Conservation (phyloP, 1,284 basidiomycete species). For the Apiotrichum brassicae region DNA sequence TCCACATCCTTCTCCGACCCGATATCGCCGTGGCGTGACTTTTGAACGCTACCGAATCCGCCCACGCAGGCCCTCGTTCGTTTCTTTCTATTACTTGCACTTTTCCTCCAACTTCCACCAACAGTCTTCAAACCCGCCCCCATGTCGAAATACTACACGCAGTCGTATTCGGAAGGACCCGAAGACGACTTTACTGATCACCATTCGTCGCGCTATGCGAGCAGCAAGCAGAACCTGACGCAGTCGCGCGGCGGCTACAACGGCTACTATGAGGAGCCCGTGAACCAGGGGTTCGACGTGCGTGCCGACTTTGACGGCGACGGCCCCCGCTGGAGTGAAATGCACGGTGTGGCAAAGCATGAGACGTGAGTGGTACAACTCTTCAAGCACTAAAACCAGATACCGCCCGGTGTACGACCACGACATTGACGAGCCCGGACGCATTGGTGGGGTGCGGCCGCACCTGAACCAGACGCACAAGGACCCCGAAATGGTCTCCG, state of each 20-base stretch:
- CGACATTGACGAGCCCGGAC: slow-evolving; percentile 13
- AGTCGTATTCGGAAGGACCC: slow-evolving; percentile 2
- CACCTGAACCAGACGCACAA: neutral
- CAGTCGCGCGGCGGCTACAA: neutral
- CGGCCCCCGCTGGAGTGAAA: slow-evolving; percentile 62
- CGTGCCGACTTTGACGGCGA: slow-evolving; percentile 86
- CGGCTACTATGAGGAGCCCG: slow-evolving; percentile 23
- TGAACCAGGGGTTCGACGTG: slow-evolving; percentile 63
- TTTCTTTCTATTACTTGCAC: too few relatives aligned
- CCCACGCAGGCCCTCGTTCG: neutral
- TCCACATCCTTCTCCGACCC: too few relatives aligned
- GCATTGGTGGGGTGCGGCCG: neutral
- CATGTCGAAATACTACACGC: slow-evolving; percentile 19
- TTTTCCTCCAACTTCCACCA: neutral
- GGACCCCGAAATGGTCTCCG: slow-evolving; percentile 50
- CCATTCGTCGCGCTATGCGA: neutral
- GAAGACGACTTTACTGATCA: slow-evolving; percentile 11
- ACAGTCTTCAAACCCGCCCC: neutral
- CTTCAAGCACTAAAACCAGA: slow-evolving; percentile 4
- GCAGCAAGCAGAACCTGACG: neutral
- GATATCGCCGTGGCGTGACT: too few relatives aligned
- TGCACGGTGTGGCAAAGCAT: slow-evolving; percentile 52
- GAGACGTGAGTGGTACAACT: slow-evolving; percentile 32
- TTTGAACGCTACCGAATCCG: too few relatives aligned
- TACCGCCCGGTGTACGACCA: slow-evolving; percentile 33